These are phyloP conservation scores for Hemisphaericaspora nanyangensis DNA, from an alignment of 805 yeast genomes.

Conservation along the genomic window DNA sequence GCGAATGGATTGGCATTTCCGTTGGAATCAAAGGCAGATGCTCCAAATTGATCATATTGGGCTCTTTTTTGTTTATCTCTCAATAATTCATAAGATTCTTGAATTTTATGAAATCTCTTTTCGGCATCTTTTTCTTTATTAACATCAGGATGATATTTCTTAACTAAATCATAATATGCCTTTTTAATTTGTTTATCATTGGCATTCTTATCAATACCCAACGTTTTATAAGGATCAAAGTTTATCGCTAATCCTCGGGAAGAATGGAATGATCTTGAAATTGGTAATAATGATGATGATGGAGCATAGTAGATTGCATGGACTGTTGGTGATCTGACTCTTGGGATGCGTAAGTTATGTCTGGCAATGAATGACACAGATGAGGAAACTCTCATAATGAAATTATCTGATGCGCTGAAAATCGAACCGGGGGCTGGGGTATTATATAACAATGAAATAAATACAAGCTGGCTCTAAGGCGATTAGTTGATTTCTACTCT, in stretches of 20 bases:
- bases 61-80: conserved; percentile 80
- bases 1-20: conserved; percentile 49
- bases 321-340: not conserved
- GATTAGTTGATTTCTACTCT: no score
- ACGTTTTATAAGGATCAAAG: conserved; percentile 76
- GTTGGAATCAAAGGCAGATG: conserved; percentile 72
- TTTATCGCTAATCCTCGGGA: conserved; percentile 25
- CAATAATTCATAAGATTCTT: conserved; percentile 89
- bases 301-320: not conserved
- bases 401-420: no score
- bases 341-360: not conserved
- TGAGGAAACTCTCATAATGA: conserved; percentile 5
- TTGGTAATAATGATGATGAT: not conserved
- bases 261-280: conserved; percentile 38
- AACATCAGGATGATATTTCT: conserved; percentile 93
- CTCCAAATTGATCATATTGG: conserved; percentile 90
- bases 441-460: no score
- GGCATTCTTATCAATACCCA: conserved; percentile 75
- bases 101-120: conserved; percentile 84
- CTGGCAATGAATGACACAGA: not conserved
- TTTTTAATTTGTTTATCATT: conserved; percentile 84
- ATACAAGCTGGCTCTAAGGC: no score
- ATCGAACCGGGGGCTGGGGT: no score
- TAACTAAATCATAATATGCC: conserved; percentile 90
- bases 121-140: conserved; percentile 90